A percentile compares a stretch with the other conserved stretches of the same genome.
phyloP scores from a whole-genome alignment of 2,329 filamentous ascomycete genomes.

The Dichotomopilus funicola region DNA sequence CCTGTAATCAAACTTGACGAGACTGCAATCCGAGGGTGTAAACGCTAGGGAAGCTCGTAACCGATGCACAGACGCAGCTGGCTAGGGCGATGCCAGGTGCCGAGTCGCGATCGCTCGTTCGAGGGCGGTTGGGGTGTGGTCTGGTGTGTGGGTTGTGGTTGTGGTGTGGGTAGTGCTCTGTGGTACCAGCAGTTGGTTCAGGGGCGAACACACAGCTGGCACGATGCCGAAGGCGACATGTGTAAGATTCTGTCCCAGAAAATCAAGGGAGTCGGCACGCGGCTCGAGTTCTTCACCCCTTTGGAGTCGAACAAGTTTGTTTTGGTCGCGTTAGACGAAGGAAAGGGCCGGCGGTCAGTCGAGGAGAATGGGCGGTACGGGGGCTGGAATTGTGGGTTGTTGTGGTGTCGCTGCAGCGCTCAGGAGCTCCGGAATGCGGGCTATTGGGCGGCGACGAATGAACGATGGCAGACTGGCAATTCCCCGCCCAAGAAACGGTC shows the following conservation, averaged over 20 bases:
- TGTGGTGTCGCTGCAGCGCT: neutral
- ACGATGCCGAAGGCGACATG: conserved; percentile 14
- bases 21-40: too few relatives aligned
- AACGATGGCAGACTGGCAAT: neutral
- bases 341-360: conserved; percentile 10
- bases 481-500: neutral
- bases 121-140: too few relatives aligned
- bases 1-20: too few relatives aligned
- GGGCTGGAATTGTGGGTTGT: neutral
- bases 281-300: neutral
- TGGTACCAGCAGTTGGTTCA: conserved; percentile 15
- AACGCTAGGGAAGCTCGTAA: too few relatives aligned
- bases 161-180: neutral
- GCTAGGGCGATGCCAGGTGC: too few relatives aligned
- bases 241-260: conserved; percentile 1
- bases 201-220: conserved; percentile 14
- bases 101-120: too few relatives aligned
- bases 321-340: neutral
- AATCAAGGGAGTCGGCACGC: neutral
- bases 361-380: neutral
- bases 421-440: neutral
- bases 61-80: too few relatives aligned
- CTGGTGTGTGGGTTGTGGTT: too few relatives aligned
- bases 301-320: neutral
- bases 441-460: neutral